Percentiles rank a stretch among this genome's conserved stretches.
Evolutionary conservation across 345 rosid species (phyloP).

Genomic region (Eutrema heterophyllum): DNA sequence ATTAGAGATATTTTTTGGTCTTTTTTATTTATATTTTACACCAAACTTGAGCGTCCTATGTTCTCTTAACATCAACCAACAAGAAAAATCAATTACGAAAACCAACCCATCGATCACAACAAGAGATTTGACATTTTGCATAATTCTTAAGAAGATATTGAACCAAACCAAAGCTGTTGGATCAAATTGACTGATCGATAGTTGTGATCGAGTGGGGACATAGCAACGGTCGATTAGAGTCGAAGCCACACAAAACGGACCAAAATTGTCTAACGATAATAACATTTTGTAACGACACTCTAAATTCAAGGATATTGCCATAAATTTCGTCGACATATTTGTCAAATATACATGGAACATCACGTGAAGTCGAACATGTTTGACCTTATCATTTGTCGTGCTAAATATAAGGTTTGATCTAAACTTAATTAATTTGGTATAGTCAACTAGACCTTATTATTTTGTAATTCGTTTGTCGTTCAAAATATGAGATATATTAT

Average conservation of each 20-base stretch:
- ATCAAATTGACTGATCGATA: conserved; percentile 20
- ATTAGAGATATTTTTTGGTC: not conserved
- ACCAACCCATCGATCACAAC: conserved; percentile 12
- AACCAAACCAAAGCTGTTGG: conserved; percentile 26
- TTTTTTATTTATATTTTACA: not conserved
- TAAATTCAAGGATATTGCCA: conserved; percentile 14
- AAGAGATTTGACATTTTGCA: conserved; percentile 17
- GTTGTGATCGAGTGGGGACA: conserved; percentile 31
- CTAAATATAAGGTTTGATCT: not conserved
- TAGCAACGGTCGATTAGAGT: conserved; percentile 18
- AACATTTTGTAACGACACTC: conserved; percentile 25
- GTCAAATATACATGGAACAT: conserved; percentile 26
- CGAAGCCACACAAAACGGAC: conserved; percentile 12
- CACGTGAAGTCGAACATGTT: conserved; percentile 23
- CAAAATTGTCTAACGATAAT: conserved; percentile 17
- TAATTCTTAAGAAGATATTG: conserved; percentile 8
- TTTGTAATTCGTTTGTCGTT: not conserved
- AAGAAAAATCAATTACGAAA: conserved; percentile 18
- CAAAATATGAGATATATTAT: not conserved
- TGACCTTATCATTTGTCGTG: conserved; percentile 28
- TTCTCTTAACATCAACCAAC: conserved; percentile 19
- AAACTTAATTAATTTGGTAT: conserved; percentile 8
- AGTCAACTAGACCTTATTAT: not conserved
- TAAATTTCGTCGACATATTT: conserved; percentile 29
- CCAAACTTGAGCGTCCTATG: conserved; percentile 4